Evolutionary conservation across 306 rosid species (phyloP).

Genomic region (Alnus glutinosa): DNA sequence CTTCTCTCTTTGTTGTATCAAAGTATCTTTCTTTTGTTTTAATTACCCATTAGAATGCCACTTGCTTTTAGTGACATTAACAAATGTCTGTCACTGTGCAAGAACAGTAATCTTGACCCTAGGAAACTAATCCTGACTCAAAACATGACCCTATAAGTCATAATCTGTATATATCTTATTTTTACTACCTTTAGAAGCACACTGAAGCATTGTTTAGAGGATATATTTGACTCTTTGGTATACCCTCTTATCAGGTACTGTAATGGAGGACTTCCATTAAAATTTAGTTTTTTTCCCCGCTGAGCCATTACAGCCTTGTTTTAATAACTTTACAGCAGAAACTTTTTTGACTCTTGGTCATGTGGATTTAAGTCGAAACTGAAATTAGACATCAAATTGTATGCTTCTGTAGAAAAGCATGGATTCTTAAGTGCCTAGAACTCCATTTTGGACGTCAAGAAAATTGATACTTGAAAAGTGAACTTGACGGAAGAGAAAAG

Average conservation of each 20-base stretch:
- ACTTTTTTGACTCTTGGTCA: not conserved
- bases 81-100: constrained; percentile 6
- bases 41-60: constrained; percentile 7
- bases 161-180: not conserved
- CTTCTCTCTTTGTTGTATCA: constrained; percentile 11
- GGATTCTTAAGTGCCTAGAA: not conserved
- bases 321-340: not conserved
- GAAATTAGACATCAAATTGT: not conserved
- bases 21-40: not conserved
- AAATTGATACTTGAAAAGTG: not conserved
- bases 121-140: not conserved
- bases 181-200: not conserved
- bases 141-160: not conserved
- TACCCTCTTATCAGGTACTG: not conserved
- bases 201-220: not conserved
- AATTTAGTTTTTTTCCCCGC: not conserved
- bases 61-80: constrained; percentile 6
- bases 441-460: not conserved
- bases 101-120: not conserved
- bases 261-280: not conserved
- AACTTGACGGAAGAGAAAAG: not conserved
- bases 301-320: not conserved
- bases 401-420: not conserved
- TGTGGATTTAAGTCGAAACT: not conserved
- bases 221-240: not conserved